phyloP scores from a whole-genome alignment of 2,329 filamentous ascomycete species.

The Curvularia sp. region DNA sequence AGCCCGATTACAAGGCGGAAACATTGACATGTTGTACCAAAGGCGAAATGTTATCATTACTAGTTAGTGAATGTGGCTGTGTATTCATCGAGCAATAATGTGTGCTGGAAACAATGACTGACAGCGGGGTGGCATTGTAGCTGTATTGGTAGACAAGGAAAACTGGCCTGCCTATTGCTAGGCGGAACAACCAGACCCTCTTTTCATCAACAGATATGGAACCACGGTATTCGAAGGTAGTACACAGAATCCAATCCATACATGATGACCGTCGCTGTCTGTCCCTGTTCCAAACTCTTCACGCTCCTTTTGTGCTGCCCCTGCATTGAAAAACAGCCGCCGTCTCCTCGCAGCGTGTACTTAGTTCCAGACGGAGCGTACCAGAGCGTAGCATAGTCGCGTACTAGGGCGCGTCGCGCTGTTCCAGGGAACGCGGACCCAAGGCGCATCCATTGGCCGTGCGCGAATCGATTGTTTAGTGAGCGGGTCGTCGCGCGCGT shows the following conservation, averaged over 20 bases:
- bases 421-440: conserved; percentile 18
- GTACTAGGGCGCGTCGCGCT: not conserved
- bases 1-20: not conserved
- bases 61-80: not conserved
- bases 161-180: not conserved
- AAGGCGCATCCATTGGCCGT: conserved; percentile 26
- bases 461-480: conserved; percentile 6
- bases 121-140: not conserved
- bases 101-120: not conserved
- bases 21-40: no score
- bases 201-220: not conserved
- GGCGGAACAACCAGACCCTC: not conserved
- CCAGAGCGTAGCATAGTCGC: not conserved
- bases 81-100: not conserved
- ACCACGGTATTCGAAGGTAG: not conserved
- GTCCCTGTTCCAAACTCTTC: not conserved
- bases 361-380: not conserved
- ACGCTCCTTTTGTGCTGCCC: not conserved
- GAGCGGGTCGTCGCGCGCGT: conserved; percentile 7
- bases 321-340: not conserved
- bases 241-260: not conserved
- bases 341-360: not conserved
- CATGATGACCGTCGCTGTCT: not conserved
- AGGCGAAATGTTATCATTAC: no score
- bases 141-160: not conserved